Base-by-base conservation (phyloP, 306 rosid species). In the Hippophae gyantsensis region DNA sequence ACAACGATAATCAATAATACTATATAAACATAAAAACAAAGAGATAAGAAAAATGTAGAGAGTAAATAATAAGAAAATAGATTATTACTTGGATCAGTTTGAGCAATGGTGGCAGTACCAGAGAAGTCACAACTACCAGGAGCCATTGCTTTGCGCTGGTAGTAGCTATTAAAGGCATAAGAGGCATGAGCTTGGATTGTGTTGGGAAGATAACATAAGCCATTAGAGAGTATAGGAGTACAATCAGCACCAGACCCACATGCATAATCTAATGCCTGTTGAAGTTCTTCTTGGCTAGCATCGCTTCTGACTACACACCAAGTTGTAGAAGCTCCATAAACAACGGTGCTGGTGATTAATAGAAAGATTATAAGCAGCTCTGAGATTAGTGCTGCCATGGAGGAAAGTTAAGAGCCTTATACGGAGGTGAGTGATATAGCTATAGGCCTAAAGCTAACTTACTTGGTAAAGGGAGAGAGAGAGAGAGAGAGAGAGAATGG, bases 121-220 rank as follows among this genome's bases (percentile, higher is more conserved):
- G 84, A 59, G 59, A 92, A 88, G 73, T 75, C 94, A 45, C 97
- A 92, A 10, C 88, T 74, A 4, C 95, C 99, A 18, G 94, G 88
- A 1, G 86, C 88, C 79, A 81, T 82, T 1, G 69, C 58, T 51
- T 66, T 77, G 38, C 74, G 72, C 25, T 84, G 90, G 58, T 72
- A 93, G 71, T 44, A 88, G 66, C 94, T 89, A 58, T 93, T 71
- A 84, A 86, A 93, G 54, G 97, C 99, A 58, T 86, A 93, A 8
- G 99, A 92, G 69, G 99, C 77, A 52, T 86, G 99, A 9, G 97
- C 99, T 52, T 84, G 99, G 66, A 92, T 71, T 14, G 96, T 87
- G 65, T 92, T 92, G 0, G 99, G 99, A 0, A 92, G 88, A 57
- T 63, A 92, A 26, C 99, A 92, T 6, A 92, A 82, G 0, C 93